Evolutionary conservation across 129 eudicot genomes (phyloP).

Genomic region (sunflower (Helianthus annuus)): DNA sequence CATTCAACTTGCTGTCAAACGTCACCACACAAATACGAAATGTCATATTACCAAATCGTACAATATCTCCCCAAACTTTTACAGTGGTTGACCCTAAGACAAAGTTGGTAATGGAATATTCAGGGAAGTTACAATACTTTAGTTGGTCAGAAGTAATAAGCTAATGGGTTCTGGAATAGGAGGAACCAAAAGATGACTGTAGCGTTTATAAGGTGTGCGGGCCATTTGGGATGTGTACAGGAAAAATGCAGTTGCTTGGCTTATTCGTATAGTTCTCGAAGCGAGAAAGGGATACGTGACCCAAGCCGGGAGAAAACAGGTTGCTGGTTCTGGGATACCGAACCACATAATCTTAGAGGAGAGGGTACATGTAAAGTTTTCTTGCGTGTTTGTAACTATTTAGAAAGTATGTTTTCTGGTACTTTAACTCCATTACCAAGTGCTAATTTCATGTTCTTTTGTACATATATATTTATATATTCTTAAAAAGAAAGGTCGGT

Average conservation of each 20-base stretch:
- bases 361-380: constrained; percentile 1
- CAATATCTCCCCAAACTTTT: neutral
- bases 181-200: constrained; percentile 31
- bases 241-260: constrained; percentile 26
- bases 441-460: too few relatives aligned
- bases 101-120: constrained; percentile 30
- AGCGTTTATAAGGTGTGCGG: constrained; percentile 27
- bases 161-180: constrained; percentile 28
- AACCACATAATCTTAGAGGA: constrained; percentile 11
- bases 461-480: too few relatives aligned
- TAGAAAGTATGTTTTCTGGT: neutral
- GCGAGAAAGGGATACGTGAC: neutral
- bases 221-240: constrained; percentile 26
- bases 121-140: constrained; percentile 32
- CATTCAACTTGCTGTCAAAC: constrained; percentile 14
- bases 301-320: neutral
- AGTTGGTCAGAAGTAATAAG: neutral
- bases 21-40: neutral
- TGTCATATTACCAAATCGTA: neutral
- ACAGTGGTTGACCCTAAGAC: neutral
- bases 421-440: neutral
- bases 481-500: too few relatives aligned
- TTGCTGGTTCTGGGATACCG: constrained; percentile 31
- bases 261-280: constrained; percentile 7
- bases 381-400: constrained; percentile 3